A percentile compares a stretch with the other conserved stretches of the same genome.
phyloP scores from a whole-genome alignment of 768 basidiomycete species.

The Lactarius sanguifluus region DNA sequence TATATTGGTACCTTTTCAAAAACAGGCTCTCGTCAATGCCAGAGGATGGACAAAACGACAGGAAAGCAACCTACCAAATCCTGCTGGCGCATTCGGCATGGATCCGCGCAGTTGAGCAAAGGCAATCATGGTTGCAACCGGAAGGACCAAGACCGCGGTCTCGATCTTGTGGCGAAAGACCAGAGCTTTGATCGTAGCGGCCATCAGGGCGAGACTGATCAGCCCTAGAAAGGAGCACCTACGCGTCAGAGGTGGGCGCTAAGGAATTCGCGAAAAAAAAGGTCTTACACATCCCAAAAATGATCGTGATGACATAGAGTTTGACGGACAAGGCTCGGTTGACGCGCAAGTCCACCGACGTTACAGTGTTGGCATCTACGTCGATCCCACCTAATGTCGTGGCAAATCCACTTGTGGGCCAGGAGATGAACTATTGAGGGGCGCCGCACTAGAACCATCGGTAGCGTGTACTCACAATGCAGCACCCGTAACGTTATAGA shows the following conservation, averaged over 20 bases:
- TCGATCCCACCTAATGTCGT: background rate
- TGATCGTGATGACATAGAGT: slow-evolving; percentile 18
- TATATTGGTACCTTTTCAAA: slow-evolving; percentile 17
- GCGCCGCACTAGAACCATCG: no score
- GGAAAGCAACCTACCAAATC: slow-evolving; percentile 29
- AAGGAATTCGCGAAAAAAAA: background rate
- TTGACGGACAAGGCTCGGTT: slow-evolving; percentile 17
- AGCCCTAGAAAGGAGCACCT: slow-evolving; percentile 7
- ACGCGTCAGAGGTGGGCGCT: background rate
- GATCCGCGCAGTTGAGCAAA: slow-evolving; percentile 33
- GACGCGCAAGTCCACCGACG: slow-evolving; percentile 3
- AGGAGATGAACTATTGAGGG: background rate
- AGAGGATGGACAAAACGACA: no score
- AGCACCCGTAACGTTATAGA: slow-evolving; percentile 2
- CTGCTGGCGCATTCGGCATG: slow-evolving; percentile 32
- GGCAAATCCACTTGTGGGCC: slow-evolving; percentile 8
- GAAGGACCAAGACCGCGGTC: slow-evolving; percentile 31
- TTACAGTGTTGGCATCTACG: background rate
- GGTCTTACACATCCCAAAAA: slow-evolving; percentile 26
- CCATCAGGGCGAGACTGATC: slow-evolving; percentile 20
- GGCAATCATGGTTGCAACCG: slow-evolving; percentile 34
- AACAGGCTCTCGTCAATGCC: background rate
- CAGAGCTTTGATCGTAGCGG: slow-evolving; percentile 22
- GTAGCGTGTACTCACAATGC: slow-evolving; percentile 13
- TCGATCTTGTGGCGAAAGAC: slow-evolving; percentile 30